Evolutionary conservation across 805 yeast species (phyloP).

Genomic region (Priceomyces melissophilus): DNA sequence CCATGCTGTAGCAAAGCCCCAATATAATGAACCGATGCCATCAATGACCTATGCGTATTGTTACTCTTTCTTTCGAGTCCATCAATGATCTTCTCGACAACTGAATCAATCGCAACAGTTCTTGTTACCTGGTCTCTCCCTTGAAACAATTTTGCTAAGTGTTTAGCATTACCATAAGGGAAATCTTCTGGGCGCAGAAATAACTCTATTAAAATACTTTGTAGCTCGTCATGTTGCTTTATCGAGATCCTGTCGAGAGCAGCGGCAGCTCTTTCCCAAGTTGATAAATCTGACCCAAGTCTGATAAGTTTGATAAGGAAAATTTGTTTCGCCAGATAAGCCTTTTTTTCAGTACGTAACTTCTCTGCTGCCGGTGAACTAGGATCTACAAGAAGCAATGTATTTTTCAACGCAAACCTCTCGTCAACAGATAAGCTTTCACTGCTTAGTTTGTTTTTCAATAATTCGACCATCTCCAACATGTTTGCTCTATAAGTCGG

Average conservation of each 20-base stretch:
- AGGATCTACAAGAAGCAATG: constrained; percentile 55
- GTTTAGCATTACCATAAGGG: constrained; percentile 51
- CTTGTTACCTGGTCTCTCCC: constrained; percentile 37
- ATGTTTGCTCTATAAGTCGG: constrained; percentile 58
- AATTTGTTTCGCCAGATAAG: constrained; percentile 34
- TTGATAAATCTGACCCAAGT: constrained; percentile 43
- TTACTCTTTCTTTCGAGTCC: constrained; percentile 68
- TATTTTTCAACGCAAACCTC: constrained; percentile 55
- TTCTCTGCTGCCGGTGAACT: constrained; percentile 40
- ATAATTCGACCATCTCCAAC: constrained; percentile 56
- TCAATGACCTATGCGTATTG: constrained; percentile 53
- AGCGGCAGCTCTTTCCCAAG: constrained; percentile 17
- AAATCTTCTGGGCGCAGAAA: constrained; percentile 62
- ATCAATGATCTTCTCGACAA: constrained; percentile 58
- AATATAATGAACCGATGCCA: constrained; percentile 59
- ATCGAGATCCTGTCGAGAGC: constrained; percentile 46
- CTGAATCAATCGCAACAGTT: constrained; percentile 52
- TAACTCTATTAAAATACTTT: constrained; percentile 28
- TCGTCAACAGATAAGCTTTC: constrained; percentile 50
- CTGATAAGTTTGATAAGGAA: constrained; percentile 41
- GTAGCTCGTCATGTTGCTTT: constrained; percentile 35
- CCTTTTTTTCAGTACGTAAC: constrained; percentile 5
- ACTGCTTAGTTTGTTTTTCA: constrained; percentile 49
- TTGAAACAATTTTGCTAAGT: constrained; percentile 46
- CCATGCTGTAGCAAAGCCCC: constrained; percentile 52